phyloP scores from a whole-genome alignment of 768 basidiomycete species.

The Pleurotus tuoliensis region DNA sequence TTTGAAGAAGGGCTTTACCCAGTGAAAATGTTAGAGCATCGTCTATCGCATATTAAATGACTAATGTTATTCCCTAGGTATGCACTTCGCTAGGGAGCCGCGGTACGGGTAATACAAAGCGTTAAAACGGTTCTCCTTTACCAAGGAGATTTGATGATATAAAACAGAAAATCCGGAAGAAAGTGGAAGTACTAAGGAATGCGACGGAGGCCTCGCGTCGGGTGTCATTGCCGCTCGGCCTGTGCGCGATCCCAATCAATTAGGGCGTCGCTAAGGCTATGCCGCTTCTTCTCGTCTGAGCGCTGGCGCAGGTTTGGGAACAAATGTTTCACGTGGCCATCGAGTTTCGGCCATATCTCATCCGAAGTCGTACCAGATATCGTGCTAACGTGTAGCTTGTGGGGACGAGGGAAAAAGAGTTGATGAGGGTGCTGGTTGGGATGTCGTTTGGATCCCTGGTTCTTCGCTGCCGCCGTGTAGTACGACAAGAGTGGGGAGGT shows the following conservation, averaged over 20 bases:
- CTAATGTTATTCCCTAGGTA: conserved; percentile 37
- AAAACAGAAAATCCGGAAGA: too few species aligned
- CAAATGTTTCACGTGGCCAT: conserved; percentile 48
- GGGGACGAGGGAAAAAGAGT: conserved; percentile 39
- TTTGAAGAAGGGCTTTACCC: conserved; percentile 77
- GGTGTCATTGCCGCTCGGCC: background rate
- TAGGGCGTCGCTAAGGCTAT: conserved; percentile 53
- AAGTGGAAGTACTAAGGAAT: background rate
- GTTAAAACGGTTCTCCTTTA: too few species aligned
- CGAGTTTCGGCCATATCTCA: conserved; percentile 87
- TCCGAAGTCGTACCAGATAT: conserved; percentile 75
- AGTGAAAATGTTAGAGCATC: conserved; percentile 73
- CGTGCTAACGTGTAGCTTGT: conserved; percentile 50
- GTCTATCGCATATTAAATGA: conserved; percentile 1
- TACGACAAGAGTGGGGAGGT: conserved; percentile 81
- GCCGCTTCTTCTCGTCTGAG: conserved; percentile 38
- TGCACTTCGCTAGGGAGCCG: conserved; percentile 40
- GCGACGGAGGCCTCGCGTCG: background rate
- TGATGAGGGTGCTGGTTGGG: conserved; percentile 48
- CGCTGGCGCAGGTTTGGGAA: conserved; percentile 62
- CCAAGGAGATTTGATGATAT: too few species aligned
- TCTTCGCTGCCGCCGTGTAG: conserved; percentile 38
- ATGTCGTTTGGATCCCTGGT: conserved; percentile 19
- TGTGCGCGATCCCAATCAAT: conserved; percentile 17
- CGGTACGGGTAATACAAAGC: too few species aligned